Base-by-base conservation (phyloP, 805 yeast genomes). In the Kodamaea hsintzibuensis region DNA sequence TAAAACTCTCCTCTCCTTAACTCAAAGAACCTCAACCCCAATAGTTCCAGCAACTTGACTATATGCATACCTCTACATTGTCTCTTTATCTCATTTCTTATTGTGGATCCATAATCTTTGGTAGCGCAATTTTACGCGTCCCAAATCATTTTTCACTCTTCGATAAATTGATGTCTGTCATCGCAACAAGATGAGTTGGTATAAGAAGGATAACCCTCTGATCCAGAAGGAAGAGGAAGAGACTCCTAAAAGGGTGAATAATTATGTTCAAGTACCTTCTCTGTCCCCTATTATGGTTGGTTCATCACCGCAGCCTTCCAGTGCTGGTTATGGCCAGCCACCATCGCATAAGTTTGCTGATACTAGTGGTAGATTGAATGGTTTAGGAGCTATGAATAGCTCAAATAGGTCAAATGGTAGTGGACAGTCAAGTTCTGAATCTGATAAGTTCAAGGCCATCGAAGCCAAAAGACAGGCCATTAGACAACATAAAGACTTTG, bases 191-290 rank as follows among this genome's bases (percentile, higher is more conserved):
- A 63, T 65, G 68, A 65, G 67, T 56, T 65, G 69, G 69, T 62
- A 63, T 52, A 55, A 56, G 49, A 60, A 59, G 47, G 56, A 60
- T 18, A 54, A 51, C 42, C 57, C 64, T 7, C 54, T 61, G 16
- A 56, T 62, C n/a, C 42, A 47, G 19, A 42, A 46, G 44, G 54
- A 57, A 37, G 62, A 55, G 19, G 62, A 60, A 45, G 50, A 54
- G 33, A 58, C 64, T 5, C 68, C 70, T 3, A 53, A 58, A 8
- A 60, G 60, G 54, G 35, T 30, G 2, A 30, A 30, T 30, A 56
- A 53, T 53, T 63, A 67, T 50, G 59, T 76, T 17, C 79, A 76
- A 60, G 79, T 76, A 7, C 79, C 79, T 2, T 64, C 72, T 49
- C 70, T 76, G 33, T 72, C 77, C 22, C 80, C 80, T 13, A 68